A percentile compares a stretch with the other conserved stretches of the same genome.
Conservation (phyloP, 345 rosid genomes). For the Aethionema arabicum region DNA sequence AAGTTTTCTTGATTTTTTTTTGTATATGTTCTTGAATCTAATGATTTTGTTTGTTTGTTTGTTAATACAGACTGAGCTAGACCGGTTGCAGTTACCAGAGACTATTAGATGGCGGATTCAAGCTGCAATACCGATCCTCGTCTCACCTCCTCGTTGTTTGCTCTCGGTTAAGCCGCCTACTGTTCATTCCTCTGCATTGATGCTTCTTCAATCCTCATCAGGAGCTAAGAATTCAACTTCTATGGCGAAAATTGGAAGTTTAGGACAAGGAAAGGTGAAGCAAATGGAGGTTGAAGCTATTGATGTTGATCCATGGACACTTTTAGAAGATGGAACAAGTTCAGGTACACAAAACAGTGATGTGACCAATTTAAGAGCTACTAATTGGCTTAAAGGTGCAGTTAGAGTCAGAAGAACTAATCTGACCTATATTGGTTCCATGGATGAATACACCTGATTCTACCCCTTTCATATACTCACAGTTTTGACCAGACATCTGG, state of each 20-base stretch:
- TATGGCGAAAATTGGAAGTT: constrained; percentile 41
- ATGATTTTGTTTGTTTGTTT: background rate
- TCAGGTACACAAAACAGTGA: constrained; percentile 61
- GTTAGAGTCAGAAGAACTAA: constrained; percentile 84
- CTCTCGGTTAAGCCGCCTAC: constrained; percentile 74
- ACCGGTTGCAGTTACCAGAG: constrained; percentile 87
- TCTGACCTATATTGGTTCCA: constrained; percentile 77
- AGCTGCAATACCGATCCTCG: constrained; percentile 81
- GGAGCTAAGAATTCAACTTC: constrained; percentile 51
- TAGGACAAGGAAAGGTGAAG: constrained; percentile 62
- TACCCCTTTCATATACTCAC: constrained; percentile 21
- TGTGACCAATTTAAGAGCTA: constrained; percentile 73
- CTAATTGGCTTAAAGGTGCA: constrained; percentile 91
- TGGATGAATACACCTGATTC: constrained; percentile 84
- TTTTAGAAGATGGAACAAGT: constrained; percentile 90
- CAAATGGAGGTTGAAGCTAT: constrained; percentile 43
- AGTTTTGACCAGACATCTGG: background rate
- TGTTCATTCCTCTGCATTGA: constrained; percentile 56
- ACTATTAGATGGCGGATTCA: constrained; percentile 86
- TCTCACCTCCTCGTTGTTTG: constrained; percentile 55
- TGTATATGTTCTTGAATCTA: background rate
- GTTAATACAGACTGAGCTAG: constrained; percentile 84
- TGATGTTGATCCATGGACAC: constrained; percentile 93
- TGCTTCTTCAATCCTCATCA: constrained; percentile 57
- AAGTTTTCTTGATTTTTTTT: background rate